Base-by-base conservation (phyloP, 2,329 filamentous ascomycete genomes). In the Rhinocladiella similis region DNA sequence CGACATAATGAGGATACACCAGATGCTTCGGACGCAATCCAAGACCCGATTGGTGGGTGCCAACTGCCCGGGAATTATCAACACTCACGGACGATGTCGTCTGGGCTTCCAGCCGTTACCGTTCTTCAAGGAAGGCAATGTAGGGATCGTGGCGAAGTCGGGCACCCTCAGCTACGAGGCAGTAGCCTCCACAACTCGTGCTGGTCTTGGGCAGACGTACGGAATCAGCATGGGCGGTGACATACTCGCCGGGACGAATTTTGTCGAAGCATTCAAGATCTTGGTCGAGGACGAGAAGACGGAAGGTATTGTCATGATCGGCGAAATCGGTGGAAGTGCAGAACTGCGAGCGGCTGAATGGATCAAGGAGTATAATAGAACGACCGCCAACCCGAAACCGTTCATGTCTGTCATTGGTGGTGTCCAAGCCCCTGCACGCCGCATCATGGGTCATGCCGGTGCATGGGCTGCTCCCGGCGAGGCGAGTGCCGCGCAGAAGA, bases 31-130 rank as follows among this genome's bases (percentile, higher is more conserved):
- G 59, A 88, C 87, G 0, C 89, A 92, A 67, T 85, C 80, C 1
- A 87, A 83, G 63, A 89, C 87, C 0, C 78, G 89, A 5, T 78
- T 93, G 0, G 87, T 93, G 0, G 89, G 89, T 1, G 87, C 89
- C n/a, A 93, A 92, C 68, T 88, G 87, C 18, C 88, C 89, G 0
- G 89, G 89, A 0, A 91, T 93, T 59, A 90, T 92, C 54, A 88
- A 87, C 3, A 86, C 88, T 0, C 81, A 85, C 19, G 86, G 84
- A 2, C 82, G 80, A 65, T 92, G 89, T 64, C 79, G 85, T 43
- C 85, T 88, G 67, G 89, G 89, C 0, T 91, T 92, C 68, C 88
- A 91, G 69, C 89, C 89, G 4, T 75, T 92, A 12, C 82, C 86
- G 0, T 90, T 85, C 56, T 92, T 91, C 66, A 75, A 79, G 55